Percentiles rank a stretch among this genome's conserved stretches.
Conservation (phyloP, 352 stramenopile species). For the Pythium rishiriense region DNA sequence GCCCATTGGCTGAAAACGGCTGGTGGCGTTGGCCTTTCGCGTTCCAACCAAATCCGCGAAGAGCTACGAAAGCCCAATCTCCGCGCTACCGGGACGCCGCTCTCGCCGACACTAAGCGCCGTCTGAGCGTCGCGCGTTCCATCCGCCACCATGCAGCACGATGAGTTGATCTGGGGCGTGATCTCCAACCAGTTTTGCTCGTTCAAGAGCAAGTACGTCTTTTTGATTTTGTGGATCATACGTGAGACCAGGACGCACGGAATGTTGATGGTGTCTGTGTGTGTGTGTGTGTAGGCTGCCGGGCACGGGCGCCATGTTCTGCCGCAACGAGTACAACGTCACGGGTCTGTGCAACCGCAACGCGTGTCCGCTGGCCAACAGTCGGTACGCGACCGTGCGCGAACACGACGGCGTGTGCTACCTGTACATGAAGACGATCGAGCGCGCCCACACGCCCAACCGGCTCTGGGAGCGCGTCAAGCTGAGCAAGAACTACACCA, state of each 20-base stretch:
- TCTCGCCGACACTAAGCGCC: not conserved
- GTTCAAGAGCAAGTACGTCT: conserved; percentile 95
- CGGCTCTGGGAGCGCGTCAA: conserved; percentile 99
- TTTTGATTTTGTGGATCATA: no score
- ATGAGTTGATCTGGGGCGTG: conserved; percentile 99
- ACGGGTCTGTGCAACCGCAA: conserved; percentile 97
- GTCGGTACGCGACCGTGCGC: conserved; percentile 97
- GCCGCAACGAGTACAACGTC: conserved; percentile 98
- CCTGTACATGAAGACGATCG: conserved; percentile 99
- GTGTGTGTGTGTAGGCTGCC: conserved; percentile 33
- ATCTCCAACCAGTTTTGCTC: conserved; percentile 99
- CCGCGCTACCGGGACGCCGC: not conserved
- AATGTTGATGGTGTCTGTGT: not conserved
- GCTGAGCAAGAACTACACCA: conserved; percentile 97
- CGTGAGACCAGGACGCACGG: not conserved
- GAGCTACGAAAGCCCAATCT: conserved; percentile 15
- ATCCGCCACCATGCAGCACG: conserved; percentile 86
- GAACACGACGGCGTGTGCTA: conserved; percentile 96
- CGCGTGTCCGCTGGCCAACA: conserved; percentile 97
- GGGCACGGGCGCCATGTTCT: conserved; percentile 94
- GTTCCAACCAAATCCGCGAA: conserved; percentile 36
- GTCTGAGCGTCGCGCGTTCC: not conserved
- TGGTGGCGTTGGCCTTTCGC: conserved; percentile 32
- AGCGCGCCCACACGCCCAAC: conserved; percentile 98
- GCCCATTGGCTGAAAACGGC: conserved; percentile 29